Base-by-base conservation (phyloP, 257 asterid genomes). In the Voacanga thouarsii region DNA sequence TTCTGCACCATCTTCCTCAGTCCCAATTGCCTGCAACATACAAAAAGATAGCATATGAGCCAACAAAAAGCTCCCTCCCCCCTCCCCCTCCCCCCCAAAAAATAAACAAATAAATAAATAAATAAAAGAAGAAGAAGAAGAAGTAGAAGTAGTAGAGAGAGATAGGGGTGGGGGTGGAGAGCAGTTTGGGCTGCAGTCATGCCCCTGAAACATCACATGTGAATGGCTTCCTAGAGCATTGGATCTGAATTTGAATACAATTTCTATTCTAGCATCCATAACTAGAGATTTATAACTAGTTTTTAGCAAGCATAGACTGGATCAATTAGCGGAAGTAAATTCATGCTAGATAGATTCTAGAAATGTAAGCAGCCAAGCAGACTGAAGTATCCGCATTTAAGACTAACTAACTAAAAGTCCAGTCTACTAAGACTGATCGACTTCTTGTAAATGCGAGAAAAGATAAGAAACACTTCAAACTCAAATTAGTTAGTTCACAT, bases 1-100 rank as follows among this genome's bases (percentile, higher is more conserved):
- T 64, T 96, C 98, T 97, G 92, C 92, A 45, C 97, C 98, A 51
- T 96, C 98, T 88, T 96, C 99, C 87, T 93, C 99, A 0, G 92
- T 81, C 76, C 93, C 99, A 76, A 92, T 83, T 64, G 97, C 97
- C 97, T 96, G 91, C 82, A 84, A 73, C 77, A 67, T 85, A 77
- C 77, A 77, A 70, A 10, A 41, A 50, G 16, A 6, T 50, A 6
- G 45, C 16, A 39, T 30, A 50, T 21, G 26, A 73, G 19, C 24
- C 47, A n/a, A n/a, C 12, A 49, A 23, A 53, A 2, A 65, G 41
- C 10, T n/a, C n/a, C n/a, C n/a, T n/a, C n/a, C n/a, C n/a, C n/a
- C n/a, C n/a, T n/a, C n/a, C n/a, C n/a, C n/a, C n/a, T n/a, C n/a
- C n/a, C n/a, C n/a, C n/a, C n/a, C n/a, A n/a, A n/a, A n/a, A n/a